phyloP scores from a whole-genome alignment of 805 yeast species.

The Cyberlindnera mycetangii region DNA sequence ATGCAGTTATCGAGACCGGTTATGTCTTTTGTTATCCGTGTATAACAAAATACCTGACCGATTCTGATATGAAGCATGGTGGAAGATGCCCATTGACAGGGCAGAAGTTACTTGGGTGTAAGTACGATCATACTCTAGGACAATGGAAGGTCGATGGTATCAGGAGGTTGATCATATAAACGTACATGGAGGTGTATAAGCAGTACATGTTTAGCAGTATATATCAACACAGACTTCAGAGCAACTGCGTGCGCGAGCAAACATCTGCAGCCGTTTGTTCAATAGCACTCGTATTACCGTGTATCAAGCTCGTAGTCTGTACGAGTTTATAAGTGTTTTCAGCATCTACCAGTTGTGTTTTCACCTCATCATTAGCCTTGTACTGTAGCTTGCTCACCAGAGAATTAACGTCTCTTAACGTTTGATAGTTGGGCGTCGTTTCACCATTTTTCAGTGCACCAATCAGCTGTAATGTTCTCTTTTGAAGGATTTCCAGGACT shows the following conservation, averaged over 20 bases:
- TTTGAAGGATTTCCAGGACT: constrained; percentile 8
- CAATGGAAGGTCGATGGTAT: constrained; percentile 76
- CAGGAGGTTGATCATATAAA: constrained; percentile 64
- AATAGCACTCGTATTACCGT: constrained; percentile 14
- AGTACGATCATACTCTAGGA: constrained; percentile 51
- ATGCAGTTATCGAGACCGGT: constrained; percentile 90
- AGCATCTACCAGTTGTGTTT: constrained; percentile 16
- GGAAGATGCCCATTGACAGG: constrained; percentile 87
- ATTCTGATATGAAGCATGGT: constrained; percentile 43
- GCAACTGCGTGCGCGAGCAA: neutral
- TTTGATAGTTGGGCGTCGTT: constrained; percentile 4
- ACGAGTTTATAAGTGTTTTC: constrained; percentile 25
- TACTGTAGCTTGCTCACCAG: constrained; percentile 23
- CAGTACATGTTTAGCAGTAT: too few species aligned
- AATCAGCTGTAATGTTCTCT: constrained; percentile 4
- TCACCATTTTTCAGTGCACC: neutral
- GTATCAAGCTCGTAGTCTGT: constrained; percentile 17
- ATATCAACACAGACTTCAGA: too few species aligned
- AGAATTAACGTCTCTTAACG: constrained; percentile 19
- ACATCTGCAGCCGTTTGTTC: constrained; percentile 6
- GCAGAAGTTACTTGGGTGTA: constrained; percentile 66
- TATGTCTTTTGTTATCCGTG: constrained; percentile 88
- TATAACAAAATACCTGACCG: constrained; percentile 60
- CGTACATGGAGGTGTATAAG: too few species aligned
- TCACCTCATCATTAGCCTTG: constrained; percentile 17